A percentile compares a stretch with the other conserved stretches of the same genome.
phyloP scores from a whole-genome alignment of 805 yeast genomes.

The Saturnispora zaruensis region DNA sequence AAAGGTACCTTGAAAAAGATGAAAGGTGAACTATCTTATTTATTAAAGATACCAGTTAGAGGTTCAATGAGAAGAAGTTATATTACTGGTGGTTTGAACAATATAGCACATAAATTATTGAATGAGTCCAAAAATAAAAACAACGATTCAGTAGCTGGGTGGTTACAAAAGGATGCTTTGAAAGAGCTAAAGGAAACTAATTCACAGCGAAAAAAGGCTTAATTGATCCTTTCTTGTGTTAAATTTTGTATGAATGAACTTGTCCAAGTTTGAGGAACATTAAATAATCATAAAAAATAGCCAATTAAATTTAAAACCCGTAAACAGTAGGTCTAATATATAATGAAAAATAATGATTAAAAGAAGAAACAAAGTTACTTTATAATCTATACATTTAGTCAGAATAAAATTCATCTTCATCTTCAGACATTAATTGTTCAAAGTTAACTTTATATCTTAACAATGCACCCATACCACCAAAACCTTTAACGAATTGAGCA shows the following conservation, averaged over 20 bases:
- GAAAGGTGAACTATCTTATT: slow-evolving; percentile 43
- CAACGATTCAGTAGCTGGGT: slow-evolving; percentile 69
- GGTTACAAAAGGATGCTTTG: slow-evolving; percentile 57
- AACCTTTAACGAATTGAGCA: slow-evolving; percentile 95
- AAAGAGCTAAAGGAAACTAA: slow-evolving; percentile 38
- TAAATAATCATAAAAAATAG: neutral
- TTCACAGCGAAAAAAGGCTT: neutral
- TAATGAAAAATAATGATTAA: slow-evolving; percentile 4
- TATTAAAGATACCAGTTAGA: slow-evolving; percentile 48
- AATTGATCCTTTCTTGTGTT: neutral
- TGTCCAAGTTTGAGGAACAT: neutral
- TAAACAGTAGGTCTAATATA: slow-evolving; percentile 2
- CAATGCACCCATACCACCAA: slow-evolving; percentile 98
- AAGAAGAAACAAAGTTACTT: slow-evolving; percentile 2
- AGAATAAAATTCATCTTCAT: slow-evolving; percentile 66
- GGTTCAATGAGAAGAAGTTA: slow-evolving; percentile 62
- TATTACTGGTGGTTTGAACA: slow-evolving; percentile 68
- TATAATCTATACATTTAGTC: slow-evolving; percentile 26
- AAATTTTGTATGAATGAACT: neutral
- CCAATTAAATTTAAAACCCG: neutral
- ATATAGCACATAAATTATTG: slow-evolving; percentile 69
- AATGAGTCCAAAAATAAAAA: slow-evolving; percentile 33
- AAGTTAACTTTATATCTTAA: slow-evolving; percentile 95
- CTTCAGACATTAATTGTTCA: slow-evolving; percentile 85
- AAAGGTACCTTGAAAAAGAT: slow-evolving; percentile 40